A percentile compares a stretch with the other conserved stretches of the same genome.
phyloP scores from a whole-genome alignment of 2,329 filamentous ascomycete genomes.

The Pseudogymnoascus sp. region DNA sequence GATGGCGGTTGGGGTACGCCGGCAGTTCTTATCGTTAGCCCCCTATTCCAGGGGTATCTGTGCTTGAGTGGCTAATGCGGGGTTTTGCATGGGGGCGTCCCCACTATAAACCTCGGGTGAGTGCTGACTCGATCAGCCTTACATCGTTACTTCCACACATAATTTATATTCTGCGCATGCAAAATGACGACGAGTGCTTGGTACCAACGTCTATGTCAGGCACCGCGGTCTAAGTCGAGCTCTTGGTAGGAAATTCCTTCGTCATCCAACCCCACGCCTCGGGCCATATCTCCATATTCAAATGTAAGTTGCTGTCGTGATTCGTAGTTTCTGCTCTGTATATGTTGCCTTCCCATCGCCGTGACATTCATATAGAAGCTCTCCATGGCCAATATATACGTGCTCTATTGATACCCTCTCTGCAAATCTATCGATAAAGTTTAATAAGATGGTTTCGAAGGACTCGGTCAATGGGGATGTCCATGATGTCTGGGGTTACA shows the following conservation, averaged over 20 bases:
- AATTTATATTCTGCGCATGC: neutral
- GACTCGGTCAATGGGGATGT: neutral
- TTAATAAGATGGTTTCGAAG: neutral
- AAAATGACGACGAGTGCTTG: neutral
- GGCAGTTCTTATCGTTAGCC: neutral
- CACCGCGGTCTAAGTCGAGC: neutral
- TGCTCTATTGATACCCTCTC: neutral
- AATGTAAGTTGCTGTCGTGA: neutral
- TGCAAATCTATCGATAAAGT: neutral
- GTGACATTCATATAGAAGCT: neutral
- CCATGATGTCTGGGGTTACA: conserved; percentile 45
- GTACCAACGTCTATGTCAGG: neutral
- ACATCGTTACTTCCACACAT: neutral
- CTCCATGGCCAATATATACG: neutral
- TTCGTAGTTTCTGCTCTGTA: neutral
- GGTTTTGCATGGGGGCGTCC: neutral
- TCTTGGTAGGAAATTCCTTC: neutral
- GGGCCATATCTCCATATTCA: neutral
- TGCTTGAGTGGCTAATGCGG: neutral
- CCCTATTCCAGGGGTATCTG: neutral
- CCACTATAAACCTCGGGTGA: neutral
- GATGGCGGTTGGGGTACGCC: neutral
- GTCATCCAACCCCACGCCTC: conserved; percentile 1
- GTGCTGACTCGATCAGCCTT: neutral
- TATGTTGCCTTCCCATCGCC: neutral